phyloP scores from a whole-genome alignment of 495 filamentous ascomycete genomes.

The Recurvomyces mirabilis region DNA sequence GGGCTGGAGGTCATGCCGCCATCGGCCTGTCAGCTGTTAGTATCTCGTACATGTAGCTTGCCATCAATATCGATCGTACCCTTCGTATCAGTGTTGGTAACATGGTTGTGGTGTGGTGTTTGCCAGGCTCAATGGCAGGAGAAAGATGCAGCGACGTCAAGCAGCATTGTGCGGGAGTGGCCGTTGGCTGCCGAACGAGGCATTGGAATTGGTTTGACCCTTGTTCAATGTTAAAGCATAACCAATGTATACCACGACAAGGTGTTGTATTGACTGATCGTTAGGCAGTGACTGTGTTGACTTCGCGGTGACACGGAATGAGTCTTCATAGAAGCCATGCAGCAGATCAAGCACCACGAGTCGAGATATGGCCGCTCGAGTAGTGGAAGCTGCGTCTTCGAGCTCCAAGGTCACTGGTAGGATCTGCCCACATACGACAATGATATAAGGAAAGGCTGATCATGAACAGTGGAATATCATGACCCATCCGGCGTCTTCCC shows the following conservation, averaged over 20 bases:
- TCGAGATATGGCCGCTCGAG: constrained; percentile 9
- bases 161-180: no score
- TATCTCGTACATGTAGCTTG: no score
- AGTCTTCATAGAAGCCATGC: constrained; percentile 18
- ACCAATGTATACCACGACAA: no score
- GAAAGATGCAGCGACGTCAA: no score
- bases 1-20: neutral
- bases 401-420: constrained; percentile 64
- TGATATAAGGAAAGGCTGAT: neutral
- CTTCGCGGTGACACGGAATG: no score
- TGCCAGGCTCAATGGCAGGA: neutral
- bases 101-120: neutral
- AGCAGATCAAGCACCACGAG: constrained; percentile 1
- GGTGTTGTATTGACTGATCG: no score
- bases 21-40: no score
- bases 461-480: constrained; percentile 49
- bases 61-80: no score
- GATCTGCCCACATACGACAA: constrained; percentile 4
- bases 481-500: constrained; percentile 82
- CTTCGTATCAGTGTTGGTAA: neutral
- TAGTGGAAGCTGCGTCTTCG: constrained; percentile 41
- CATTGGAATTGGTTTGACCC: no score
- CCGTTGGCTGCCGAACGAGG: no score
- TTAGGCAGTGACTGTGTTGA: no score
- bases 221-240: no score